Evolutionary conservation across 2,329 filamentous ascomycete species (phyloP).

Genomic region (Aspergillus puulaauensis): DNA sequence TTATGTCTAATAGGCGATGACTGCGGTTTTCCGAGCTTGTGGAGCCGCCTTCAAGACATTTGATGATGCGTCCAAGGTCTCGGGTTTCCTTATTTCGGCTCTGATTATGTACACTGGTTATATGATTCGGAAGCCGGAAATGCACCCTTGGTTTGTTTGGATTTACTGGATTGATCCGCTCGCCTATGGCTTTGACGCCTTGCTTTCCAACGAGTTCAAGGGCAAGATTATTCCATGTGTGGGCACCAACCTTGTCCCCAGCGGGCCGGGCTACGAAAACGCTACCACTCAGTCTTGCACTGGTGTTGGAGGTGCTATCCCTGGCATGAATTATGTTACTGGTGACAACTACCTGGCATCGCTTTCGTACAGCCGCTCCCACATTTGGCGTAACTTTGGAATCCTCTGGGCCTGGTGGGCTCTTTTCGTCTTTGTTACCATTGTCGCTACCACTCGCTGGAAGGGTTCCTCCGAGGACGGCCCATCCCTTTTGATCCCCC

Average conservation of each 20-base stretch:
- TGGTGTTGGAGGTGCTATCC: constrained; percentile 56
- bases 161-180: constrained; percentile 43
- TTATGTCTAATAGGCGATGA: constrained; percentile 49
- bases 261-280: constrained; percentile 32
- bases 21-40: constrained; percentile 57
- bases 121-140: constrained; percentile 46
- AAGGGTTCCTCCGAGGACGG: constrained; percentile 53
- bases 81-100: constrained; percentile 38
- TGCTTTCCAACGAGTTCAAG: constrained; percentile 40
- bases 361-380: constrained; percentile 53
- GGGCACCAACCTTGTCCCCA: constrained; percentile 35
- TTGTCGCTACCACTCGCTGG: constrained; percentile 60
- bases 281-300: constrained; percentile 36
- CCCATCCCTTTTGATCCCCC: constrained; percentile 60
- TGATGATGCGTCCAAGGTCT: constrained; percentile 58
- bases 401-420: constrained; percentile 65
- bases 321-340: constrained; percentile 50
- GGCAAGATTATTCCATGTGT: constrained; percentile 36
- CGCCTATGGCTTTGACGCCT: constrained; percentile 39
- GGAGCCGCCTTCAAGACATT: constrained; percentile 59
- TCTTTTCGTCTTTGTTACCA: constrained; percentile 59
- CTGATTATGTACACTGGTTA: constrained; percentile 45
- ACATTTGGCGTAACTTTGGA: constrained; percentile 62
- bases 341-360: constrained; percentile 61
- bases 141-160: constrained; percentile 57